Evolutionary conservation across 768 basidiomycete species (phyloP).

Genomic region (Podaxis sp.): DNA sequence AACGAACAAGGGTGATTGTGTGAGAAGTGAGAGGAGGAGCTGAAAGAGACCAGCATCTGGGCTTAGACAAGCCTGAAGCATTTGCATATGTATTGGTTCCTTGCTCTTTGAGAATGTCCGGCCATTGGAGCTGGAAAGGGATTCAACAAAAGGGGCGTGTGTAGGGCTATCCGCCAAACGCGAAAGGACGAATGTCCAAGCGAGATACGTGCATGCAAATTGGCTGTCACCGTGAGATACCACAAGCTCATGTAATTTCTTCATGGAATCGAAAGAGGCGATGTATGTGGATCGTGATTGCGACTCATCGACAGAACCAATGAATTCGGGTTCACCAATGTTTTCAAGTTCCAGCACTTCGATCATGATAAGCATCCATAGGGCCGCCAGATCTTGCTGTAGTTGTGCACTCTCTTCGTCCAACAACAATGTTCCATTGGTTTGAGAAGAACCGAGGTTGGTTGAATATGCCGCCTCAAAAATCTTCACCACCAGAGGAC

Average conservation of each 20-base stretch:
- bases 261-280: constrained; percentile 57
- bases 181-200: constrained; percentile 83
- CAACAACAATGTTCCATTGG: constrained; percentile 58
- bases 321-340: constrained; percentile 44
- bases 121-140: constrained; percentile 38
- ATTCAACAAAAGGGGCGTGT: constrained; percentile 48
- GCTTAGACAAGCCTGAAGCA: constrained; percentile 53
- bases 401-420: constrained; percentile 71
- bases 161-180: constrained; percentile 42
- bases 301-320: constrained; percentile 52
- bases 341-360: constrained; percentile 80
- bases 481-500: constrained; percentile 56
- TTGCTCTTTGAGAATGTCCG: constrained; percentile 52
- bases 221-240: constrained; percentile 55
- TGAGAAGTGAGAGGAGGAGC: constrained; percentile 53
- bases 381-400: constrained; percentile 59
- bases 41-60: constrained; percentile 58
- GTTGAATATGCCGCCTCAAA: constrained; percentile 62
- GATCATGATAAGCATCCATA: constrained; percentile 77
- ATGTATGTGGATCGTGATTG: constrained; percentile 49
- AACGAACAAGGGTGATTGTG: constrained; percentile 72
- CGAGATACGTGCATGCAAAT: constrained; percentile 67
- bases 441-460: constrained; percentile 60
- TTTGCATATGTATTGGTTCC: constrained; percentile 50
- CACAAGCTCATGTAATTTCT: constrained; percentile 65